These are phyloP conservation scores for Phaeosphaeria sp. DNA, from an alignment of 2,329 filamentous ascomycete genomes.

Conservation along the genomic window DNA sequence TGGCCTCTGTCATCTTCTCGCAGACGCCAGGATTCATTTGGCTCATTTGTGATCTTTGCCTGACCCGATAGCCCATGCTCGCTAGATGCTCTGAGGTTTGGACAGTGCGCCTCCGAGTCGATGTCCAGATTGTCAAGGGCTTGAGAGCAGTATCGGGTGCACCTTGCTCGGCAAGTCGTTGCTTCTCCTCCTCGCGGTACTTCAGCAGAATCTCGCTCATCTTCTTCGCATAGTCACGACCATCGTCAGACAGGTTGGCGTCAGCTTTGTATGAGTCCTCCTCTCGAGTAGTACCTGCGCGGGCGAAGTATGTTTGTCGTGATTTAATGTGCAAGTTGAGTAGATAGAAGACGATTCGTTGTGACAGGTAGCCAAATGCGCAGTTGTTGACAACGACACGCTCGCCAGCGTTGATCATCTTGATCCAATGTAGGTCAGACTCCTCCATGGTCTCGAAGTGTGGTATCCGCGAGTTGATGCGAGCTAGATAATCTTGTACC, in stretches of 20 bases:
- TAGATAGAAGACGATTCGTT: constrained; percentile 97
- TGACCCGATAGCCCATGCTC: constrained; percentile 80
- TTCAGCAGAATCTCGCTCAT: constrained; percentile 78
- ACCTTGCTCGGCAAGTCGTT: constrained; percentile 70
- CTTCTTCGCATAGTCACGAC: constrained; percentile 73
- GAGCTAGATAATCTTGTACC: constrained; percentile 85
- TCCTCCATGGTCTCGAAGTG: constrained; percentile 98
- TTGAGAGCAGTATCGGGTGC: constrained; percentile 73
- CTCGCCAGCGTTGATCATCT: constrained; percentile 98
- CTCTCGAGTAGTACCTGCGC: constrained; percentile 83
- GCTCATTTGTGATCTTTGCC: constrained; percentile 94
- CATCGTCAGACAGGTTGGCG: constrained; percentile 80
- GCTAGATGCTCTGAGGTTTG: constrained; percentile 87
- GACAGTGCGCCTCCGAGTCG: constrained; percentile 85
- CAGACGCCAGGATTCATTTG: constrained; percentile 96
- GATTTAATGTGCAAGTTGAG: constrained; percentile 98
- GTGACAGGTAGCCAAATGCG: constrained; percentile 93
- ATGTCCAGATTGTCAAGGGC: constrained; percentile 91
- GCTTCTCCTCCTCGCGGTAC: constrained; percentile 82
- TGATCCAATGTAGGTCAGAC: constrained; percentile 92
- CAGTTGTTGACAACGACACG: constrained; percentile 96
- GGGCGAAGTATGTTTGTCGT: constrained; percentile 89
- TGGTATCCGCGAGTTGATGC: constrained; percentile 91
- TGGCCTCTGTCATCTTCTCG: constrained; percentile 86
- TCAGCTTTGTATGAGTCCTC: constrained; percentile 93